Evolutionary conservation across 805 yeast species (phyloP), one percentile per base, ranked within the genome.

Genomic region (Barnettozyma sp.): DNA sequence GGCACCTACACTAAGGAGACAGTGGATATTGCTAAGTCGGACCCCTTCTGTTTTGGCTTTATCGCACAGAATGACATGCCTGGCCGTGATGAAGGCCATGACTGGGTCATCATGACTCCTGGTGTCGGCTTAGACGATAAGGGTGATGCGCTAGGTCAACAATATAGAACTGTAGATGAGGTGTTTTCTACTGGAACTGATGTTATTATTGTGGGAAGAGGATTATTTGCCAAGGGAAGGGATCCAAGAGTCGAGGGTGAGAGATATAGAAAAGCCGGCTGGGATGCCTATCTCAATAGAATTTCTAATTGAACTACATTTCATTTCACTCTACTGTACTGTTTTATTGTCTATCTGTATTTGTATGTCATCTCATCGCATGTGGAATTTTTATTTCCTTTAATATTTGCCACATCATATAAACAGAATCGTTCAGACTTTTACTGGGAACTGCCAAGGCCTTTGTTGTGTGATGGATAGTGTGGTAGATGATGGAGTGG

Each of bases 101-200:
- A 92, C 62, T 92, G 97, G 96, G 62, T 92, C 26, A 76, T 88
- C 40, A 80, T 92, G 92, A 90, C 98, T 1, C 99, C 99, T 0
- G 99, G 99, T 43, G 98, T 92, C 26, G 97, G 97, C 3, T 70
- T 92, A 35, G 98, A 90, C 55, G 97, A 90, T 55, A 92, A 82
- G 58, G 97, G 97, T 12, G 99, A 92, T 57, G 76, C 80, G 2
- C 70, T 92, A 42, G 99, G 99, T 17, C 99, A 92, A 60, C 97
- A 92, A 62, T 92, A 92, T 61, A 73, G 98, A 59, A 78, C 96
- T 5, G 97, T 90, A 4, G 76, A 75, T 44, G 85, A 82, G 41
- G 98, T 87, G 17, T 68, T 90, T 10, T 55, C 73, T 11, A 75
- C 82, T 2, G 97, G 97, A n/a, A 72, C 94, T 2, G 99, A 92